phyloP scores from a whole-genome alignment of 805 yeast genomes.

The Zygosaccharomyces pseudorouxii region DNA sequence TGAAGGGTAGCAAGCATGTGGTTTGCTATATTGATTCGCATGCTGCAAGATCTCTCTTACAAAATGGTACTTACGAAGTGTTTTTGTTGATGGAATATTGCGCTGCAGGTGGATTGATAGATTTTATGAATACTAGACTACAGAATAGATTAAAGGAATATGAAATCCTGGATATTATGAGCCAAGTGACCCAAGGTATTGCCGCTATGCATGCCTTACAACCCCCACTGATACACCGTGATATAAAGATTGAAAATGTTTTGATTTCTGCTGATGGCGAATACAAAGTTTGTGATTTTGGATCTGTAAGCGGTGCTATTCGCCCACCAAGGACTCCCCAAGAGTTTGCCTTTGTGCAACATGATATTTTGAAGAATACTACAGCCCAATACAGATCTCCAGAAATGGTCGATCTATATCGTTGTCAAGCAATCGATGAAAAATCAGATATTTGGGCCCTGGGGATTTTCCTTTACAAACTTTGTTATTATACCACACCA shows the following conservation, averaged over 20 bases:
- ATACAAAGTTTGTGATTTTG: slow-evolving; percentile 77
- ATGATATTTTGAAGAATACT: slow-evolving; percentile 71
- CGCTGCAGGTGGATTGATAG: slow-evolving; percentile 68
- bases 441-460: slow-evolving; percentile 85
- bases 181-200: slow-evolving; percentile 66
- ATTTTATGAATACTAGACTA: slow-evolving; percentile 71
- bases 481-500: slow-evolving; percentile 80
- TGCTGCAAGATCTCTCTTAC: slow-evolving; percentile 64
- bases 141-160: slow-evolving; percentile 60
- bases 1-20: slow-evolving; percentile 70
- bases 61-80: slow-evolving; percentile 64
- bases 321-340: slow-evolving; percentile 59
- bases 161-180: slow-evolving; percentile 65
- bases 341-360: slow-evolving; percentile 55
- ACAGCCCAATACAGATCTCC: slow-evolving; percentile 85
- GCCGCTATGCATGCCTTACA: slow-evolving; percentile 69
- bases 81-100: slow-evolving; percentile 78
- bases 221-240: slow-evolving; percentile 74
- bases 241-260: slow-evolving; percentile 79
- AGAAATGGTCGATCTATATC: slow-evolving; percentile 72
- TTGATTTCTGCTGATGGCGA: slow-evolving; percentile 53
- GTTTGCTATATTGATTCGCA: slow-evolving; percentile 94
- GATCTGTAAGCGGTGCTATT: slow-evolving; percentile 64
- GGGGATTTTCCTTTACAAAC: slow-evolving; percentile 70
- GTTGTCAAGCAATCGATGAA: slow-evolving; percentile 70